Evolutionary conservation across 441 rosid species (phyloP), one percentile per base, ranked within the genome.

Genomic region (Erodium moschatum): DNA sequence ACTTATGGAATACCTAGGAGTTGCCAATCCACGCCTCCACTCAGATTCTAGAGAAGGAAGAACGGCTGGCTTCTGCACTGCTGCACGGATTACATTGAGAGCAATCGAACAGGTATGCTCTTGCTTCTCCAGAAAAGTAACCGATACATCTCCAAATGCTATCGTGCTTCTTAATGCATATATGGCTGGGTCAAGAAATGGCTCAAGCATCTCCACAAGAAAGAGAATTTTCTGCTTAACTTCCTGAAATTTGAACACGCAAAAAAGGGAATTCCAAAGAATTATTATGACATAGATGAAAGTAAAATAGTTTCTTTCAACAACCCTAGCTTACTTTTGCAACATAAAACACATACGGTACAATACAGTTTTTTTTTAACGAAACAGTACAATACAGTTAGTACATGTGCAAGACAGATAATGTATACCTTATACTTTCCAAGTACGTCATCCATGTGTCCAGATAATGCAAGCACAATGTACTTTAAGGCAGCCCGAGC

Each of bases 121-220:
- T 74, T 81, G 85, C 75, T 87, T 86, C 75, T 87, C 89, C 54
- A 80, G 67, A 69, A 81, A 81, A 70, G 81, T 70, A 56, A 77
- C 75, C 67, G 85, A 82, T 46, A 84, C 78, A 70, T 86, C 88
- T 42, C 95, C 89, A 75, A 88, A 85, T 40, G 88, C 79, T 80
- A 82, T 85, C 71, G 81, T 78, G 77, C 85, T 86, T 77, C 79
- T 85, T 29, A 81, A 71, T 64, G 84, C 75, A 69, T 73, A 72
- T 64, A 90, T 83, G 67, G 85, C 90, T 73, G 89, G 89, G 81
- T 87, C 95, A 67, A 90, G 86, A 75, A 87, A 88, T 77, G 91
- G 91, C 79, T 88, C 97, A 72, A 90, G 82, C 90, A 90, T 85
- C 83, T 90, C 97, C 74, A 90, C 73, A 66, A 90, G 90, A 76